Evolutionary conservation across 2,329 filamentous ascomycete genomes (phyloP).

Genomic region (Talaromyces albobiverticillius): DNA sequence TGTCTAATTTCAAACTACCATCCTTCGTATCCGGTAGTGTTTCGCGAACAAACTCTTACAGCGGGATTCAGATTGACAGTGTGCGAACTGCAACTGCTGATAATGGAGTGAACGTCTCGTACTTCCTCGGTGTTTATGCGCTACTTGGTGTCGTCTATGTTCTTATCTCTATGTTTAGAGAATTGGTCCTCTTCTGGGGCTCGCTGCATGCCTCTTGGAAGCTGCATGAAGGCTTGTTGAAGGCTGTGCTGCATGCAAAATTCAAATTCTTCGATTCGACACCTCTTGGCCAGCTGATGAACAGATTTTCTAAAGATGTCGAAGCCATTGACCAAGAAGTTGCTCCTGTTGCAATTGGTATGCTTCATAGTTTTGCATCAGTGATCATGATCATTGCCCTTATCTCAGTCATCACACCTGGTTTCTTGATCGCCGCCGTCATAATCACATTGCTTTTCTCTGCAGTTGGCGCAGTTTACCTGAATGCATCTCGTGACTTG

Average conservation of each 20-base stretch:
- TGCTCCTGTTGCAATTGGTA: constrained; percentile 80
- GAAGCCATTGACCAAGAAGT: constrained; percentile 95
- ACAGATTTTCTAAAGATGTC: constrained; percentile 96
- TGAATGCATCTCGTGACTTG: constrained; percentile 87
- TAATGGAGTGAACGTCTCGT: constrained; percentile 69
- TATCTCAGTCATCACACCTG: constrained; percentile 85
- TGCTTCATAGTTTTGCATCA: constrained; percentile 63
- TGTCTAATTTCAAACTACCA: constrained; percentile 34
- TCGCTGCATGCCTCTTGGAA: constrained; percentile 83
- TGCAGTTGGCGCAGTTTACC: constrained; percentile 80
- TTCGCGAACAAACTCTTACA: constrained; percentile 31
- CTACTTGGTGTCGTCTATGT: constrained; percentile 75
- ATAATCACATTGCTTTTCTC: constrained; percentile 84
- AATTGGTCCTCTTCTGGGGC: constrained; percentile 87
- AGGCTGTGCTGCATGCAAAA: constrained; percentile 77
- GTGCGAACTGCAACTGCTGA: constrained; percentile 18
- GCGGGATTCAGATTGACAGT: constrained; percentile 26
- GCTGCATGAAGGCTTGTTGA: constrained; percentile 76
- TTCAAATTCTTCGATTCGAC: constrained; percentile 99
- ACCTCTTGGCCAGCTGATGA: constrained; percentile 93
- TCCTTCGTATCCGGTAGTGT: constrained; percentile 36
- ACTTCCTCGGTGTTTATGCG: constrained; percentile 82
- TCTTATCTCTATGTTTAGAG: constrained; percentile 74
- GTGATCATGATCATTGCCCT: constrained; percentile 82
- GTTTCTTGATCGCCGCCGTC: constrained; percentile 79